Evolutionary conservation across 345 rosid genomes (phyloP).

Genomic region (Excoecaria cochinchinensis): DNA sequence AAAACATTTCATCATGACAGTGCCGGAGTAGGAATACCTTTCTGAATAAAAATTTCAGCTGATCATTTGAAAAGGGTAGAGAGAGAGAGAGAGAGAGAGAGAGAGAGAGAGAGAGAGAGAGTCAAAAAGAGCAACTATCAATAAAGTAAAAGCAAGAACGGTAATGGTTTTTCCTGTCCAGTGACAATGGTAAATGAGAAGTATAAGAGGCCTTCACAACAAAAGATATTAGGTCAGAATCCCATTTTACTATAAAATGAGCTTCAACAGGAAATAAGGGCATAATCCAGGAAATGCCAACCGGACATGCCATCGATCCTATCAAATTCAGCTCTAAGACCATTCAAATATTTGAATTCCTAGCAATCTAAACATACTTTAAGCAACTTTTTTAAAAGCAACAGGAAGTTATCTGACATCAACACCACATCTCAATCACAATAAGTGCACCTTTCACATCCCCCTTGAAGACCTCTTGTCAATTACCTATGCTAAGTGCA

Average conservation of each 20-base stretch:
- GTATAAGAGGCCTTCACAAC: background rate
- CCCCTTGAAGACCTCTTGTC: background rate
- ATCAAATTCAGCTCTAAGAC: background rate
- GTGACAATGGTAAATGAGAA: constrained; percentile 3
- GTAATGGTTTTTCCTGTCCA: background rate
- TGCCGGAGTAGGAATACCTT: background rate
- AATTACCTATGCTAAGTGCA: background rate
- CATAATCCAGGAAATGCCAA: background rate
- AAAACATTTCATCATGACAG: background rate
- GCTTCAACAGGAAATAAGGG: background rate
- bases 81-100: background rate
- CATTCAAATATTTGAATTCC: background rate
- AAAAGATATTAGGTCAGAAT: background rate
- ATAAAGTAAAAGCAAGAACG: background rate
- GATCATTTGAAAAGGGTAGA: background rate
- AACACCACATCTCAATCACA: background rate
- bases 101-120: background rate
- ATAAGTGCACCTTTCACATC: background rate
- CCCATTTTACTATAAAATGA: background rate
- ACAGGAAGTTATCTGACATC: background rate
- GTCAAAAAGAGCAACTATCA: too few species aligned
- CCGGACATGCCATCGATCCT: background rate
- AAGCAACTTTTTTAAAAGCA: background rate
- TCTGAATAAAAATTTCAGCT: too few species aligned
- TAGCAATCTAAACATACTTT: background rate